A percentile compares a stretch with the other conserved stretches of the same genome.
phyloP scores from a whole-genome alignment of 257 asterid species.

The Fraxinus anomala region DNA sequence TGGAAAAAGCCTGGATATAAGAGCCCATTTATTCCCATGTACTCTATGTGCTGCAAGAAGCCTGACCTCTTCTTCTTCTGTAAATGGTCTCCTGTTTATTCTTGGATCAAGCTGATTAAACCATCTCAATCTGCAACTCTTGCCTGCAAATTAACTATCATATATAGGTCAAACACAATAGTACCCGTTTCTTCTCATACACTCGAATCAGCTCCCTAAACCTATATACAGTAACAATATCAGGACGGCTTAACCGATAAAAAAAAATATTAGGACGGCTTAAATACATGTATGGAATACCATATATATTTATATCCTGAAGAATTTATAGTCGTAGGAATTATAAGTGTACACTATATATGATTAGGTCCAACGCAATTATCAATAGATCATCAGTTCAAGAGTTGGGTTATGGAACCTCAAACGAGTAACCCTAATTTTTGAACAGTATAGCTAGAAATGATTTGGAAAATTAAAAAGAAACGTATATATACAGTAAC shows the following conservation, averaged over 20 bases:
- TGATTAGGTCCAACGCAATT: too few relatives aligned
- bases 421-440: conserved; percentile 23
- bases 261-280: too few relatives aligned
- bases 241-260: too few relatives aligned
- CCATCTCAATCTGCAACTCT: conserved; percentile 97
- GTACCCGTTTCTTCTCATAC: too few relatives aligned
- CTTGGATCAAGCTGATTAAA: conserved; percentile 94
- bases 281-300: too few relatives aligned
- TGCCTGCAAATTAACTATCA: conserved; percentile 47
- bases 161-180: not conserved
- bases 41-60: conserved; percentile 75
- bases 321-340: too few relatives aligned
- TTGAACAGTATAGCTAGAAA: not conserved
- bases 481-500: not conserved
- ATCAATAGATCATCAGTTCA: not conserved
- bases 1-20: conserved; percentile 84
- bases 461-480: not conserved
- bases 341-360: too few relatives aligned
- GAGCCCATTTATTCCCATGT: conserved; percentile 93
- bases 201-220: too few relatives aligned
- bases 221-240: too few relatives aligned
- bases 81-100: conserved; percentile 81
- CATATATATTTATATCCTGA: too few relatives aligned
- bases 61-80: conserved; percentile 84
- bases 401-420: conserved; percentile 4